These are phyloP conservation scores for Candida tallmaniae DNA, from an alignment of 805 yeast species.

Conservation along the genomic window DNA sequence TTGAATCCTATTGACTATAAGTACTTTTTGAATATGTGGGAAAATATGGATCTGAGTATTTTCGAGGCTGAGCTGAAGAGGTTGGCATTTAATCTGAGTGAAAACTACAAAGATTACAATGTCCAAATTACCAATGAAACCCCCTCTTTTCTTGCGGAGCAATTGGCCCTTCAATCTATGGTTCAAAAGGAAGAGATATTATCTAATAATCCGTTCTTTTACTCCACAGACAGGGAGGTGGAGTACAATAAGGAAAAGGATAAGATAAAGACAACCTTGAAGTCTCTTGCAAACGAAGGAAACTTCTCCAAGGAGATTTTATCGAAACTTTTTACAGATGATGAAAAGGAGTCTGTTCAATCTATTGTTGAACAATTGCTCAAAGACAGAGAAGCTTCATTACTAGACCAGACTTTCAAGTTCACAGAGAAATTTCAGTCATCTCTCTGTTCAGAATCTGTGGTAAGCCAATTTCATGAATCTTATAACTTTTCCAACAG, in stretches of 20 bases:
- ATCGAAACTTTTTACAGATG: conserved; percentile 39
- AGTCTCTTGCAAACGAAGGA: conserved; percentile 50
- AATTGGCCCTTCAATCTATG: conserved; percentile 58
- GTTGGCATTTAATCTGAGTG: conserved; percentile 38
- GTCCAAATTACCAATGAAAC: conserved; percentile 9
- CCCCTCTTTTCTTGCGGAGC: conserved; percentile 30
- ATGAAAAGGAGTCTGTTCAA: conserved; percentile 43
- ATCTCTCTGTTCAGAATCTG: not conserved
- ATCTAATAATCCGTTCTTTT: conserved; percentile 41
- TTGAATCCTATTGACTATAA: conserved; percentile 45
- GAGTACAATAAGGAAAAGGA: conserved; percentile 19
- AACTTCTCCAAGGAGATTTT: conserved; percentile 46
- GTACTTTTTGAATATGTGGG: conserved; percentile 63
- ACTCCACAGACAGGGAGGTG: conserved; percentile 5
- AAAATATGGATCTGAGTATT: conserved; percentile 41
- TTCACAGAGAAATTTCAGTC: conserved; percentile 2
- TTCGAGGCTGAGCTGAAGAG: conserved; percentile 20
- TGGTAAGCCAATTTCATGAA: conserved; percentile 2
- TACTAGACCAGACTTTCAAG: conserved; percentile 16
- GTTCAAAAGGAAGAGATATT: conserved; percentile 61
- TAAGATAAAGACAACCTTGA: conserved; percentile 38
- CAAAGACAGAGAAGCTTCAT: conserved; percentile 52
- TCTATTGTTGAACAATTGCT: conserved; percentile 50
- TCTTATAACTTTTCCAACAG: conserved; percentile 37
- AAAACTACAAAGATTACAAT: conserved; percentile 45